These are phyloP conservation scores for Heliamphora exappendiculata DNA, from an alignment of 148 eudicot genomes.

Conservation along the genomic window DNA sequence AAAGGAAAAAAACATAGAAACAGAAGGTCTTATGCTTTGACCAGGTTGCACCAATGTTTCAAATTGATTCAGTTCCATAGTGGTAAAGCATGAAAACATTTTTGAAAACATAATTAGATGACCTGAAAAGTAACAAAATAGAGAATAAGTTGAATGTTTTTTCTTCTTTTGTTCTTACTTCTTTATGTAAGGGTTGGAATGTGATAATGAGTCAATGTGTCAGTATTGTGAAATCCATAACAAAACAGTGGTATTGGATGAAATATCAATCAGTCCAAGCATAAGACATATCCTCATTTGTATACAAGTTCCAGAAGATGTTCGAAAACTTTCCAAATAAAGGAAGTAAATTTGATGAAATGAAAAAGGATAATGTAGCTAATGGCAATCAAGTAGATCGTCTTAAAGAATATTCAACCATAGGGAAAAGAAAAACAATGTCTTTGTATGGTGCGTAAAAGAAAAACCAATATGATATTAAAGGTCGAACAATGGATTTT, in stretches of 20 bases:
- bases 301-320: background rate
- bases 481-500: background rate
- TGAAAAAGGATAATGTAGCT: background rate
- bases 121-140: background rate
- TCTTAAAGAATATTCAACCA: background rate
- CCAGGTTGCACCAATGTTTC: too few relatives aligned
- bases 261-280: background rate
- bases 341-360: background rate
- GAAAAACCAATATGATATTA: background rate
- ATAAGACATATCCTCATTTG: too few relatives aligned
- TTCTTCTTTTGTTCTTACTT: too few relatives aligned
- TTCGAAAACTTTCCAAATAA: background rate
- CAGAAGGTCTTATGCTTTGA: too few relatives aligned
- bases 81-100: too few relatives aligned
- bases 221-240: background rate
- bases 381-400: too few relatives aligned
- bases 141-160: too few relatives aligned
- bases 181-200: background rate
- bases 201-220: background rate
- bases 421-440: background rate
- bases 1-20: too few relatives aligned
- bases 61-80: too few relatives aligned
- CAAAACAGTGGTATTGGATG: background rate
- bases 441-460: too few relatives aligned
- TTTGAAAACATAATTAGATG: too few relatives aligned